These are phyloP conservation scores for Chrysanthemum lavandulifolium DNA, from an alignment of 129 eudicot species.

Conservation along the genomic window DNA sequence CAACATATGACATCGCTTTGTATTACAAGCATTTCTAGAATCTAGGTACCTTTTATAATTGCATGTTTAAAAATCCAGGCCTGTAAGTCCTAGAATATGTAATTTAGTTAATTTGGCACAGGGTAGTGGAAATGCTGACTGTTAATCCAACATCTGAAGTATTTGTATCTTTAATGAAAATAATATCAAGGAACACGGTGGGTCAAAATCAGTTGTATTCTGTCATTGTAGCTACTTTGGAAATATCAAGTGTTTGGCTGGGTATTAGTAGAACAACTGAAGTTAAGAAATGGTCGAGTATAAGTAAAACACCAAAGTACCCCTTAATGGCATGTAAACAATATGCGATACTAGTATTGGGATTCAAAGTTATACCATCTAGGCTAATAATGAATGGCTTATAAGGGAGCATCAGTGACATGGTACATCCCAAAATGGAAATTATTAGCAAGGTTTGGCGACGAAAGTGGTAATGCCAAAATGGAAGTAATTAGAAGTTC, in stretches of 20 bases:
- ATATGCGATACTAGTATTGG: no score
- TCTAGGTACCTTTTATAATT: neutral
- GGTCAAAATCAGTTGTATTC: neutral
- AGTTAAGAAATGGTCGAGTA: no score
- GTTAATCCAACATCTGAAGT: neutral
- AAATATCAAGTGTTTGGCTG: neutral
- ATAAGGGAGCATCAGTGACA: no score
- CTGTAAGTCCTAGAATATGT: neutral
- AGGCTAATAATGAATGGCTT: no score
- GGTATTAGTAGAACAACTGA: no score
- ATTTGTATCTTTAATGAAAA: neutral
- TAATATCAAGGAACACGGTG: neutral
- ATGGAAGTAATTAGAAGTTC: neutral
- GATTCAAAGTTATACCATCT: no score
- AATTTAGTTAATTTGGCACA: neutral
- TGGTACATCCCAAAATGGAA: no score
- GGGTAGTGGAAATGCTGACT: neutral
- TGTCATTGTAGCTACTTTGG: neutral
- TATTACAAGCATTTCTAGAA: neutral
- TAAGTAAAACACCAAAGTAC: no score
- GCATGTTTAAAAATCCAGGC: neutral
- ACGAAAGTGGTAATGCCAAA: neutral
- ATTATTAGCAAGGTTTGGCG: no score
- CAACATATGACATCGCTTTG: neutral
- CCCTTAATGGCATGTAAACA: no score